phyloP scores from a whole-genome alignment of 805 yeast genomes.

The Metschnikowia vanudenii region DNA sequence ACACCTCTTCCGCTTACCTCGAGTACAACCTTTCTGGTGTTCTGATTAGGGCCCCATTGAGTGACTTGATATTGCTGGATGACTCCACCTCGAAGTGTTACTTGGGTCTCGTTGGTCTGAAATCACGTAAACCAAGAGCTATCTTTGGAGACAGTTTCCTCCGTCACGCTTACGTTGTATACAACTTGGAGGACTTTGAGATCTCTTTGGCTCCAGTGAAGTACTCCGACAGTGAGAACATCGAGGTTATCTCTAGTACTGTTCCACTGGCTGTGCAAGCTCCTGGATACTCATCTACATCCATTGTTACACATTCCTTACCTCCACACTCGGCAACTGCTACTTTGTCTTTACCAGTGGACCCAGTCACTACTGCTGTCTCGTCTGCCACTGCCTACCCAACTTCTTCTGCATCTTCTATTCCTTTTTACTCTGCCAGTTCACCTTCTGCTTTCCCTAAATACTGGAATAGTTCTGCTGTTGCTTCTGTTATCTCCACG shows the following conservation, averaged over 20 bases:
- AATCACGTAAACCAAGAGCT: slow-evolving; percentile 37
- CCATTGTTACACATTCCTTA: background rate
- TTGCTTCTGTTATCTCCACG: background rate
- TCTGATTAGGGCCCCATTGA: slow-evolving; percentile 47
- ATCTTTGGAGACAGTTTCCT: slow-evolving; percentile 39
- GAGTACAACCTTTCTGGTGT: slow-evolving; percentile 56
- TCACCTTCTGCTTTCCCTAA: too few relatives aligned
- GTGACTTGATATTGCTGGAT: slow-evolving; percentile 23
- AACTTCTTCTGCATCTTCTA: too few relatives aligned
- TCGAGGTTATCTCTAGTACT: slow-evolving; percentile 42
- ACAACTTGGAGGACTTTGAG: too few relatives aligned
- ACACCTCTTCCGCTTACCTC: background rate
- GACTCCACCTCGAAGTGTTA: slow-evolving; percentile 19
- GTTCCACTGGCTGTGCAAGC: slow-evolving; percentile 55
- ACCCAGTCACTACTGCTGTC: too few relatives aligned
- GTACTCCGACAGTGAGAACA: slow-evolving; percentile 36
- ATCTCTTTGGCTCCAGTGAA: too few relatives aligned
- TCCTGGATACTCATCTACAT: slow-evolving; percentile 34
- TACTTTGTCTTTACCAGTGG: background rate
- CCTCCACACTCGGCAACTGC: background rate
- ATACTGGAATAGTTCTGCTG: background rate
- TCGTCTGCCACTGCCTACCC: too few relatives aligned
- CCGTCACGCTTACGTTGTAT: slow-evolving; percentile 62
- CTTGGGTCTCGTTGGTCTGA: slow-evolving; percentile 22
- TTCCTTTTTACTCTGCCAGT: too few relatives aligned